Conservation (phyloP, 306 rosid genomes). For the Carpinus viminea region DNA sequence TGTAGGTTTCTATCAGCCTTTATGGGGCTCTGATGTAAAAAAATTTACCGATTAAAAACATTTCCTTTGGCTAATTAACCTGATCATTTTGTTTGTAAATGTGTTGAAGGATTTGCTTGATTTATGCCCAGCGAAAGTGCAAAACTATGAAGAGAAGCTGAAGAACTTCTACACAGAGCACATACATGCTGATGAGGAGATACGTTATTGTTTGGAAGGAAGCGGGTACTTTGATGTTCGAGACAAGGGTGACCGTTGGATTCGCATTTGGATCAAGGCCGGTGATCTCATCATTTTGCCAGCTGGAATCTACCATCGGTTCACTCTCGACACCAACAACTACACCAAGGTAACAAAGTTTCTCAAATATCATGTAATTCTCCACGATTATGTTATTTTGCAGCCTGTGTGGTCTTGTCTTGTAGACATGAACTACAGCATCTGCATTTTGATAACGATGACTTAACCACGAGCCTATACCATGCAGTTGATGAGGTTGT, state of each 20-base stretch:
- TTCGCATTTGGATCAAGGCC: constrained; percentile 77
- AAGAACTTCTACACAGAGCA: constrained; percentile 91
- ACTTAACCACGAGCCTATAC: no score
- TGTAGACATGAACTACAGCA: background rate
- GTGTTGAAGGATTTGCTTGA: constrained; percentile 73
- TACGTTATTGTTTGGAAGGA: constrained; percentile 84
- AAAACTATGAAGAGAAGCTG: constrained; percentile 75
- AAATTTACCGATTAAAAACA: background rate
- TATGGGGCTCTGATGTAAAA: no score
- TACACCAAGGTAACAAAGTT: constrained; percentile 63
- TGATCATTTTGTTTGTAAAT: background rate
- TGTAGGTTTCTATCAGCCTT: background rate
- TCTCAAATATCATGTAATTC: background rate
- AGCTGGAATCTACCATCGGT: constrained; percentile 93
- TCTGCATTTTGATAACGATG: background rate
- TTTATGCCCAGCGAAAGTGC: constrained; percentile 72
- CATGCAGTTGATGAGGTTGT: constrained; percentile 80
- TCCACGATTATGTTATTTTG: background rate
- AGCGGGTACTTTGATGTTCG: constrained; percentile 87
- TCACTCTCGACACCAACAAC: constrained; percentile 78
- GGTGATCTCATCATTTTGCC: constrained; percentile 95
- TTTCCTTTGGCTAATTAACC: background rate
- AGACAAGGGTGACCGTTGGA: constrained; percentile 79
- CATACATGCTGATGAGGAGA: constrained; percentile 93
- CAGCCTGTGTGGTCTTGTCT: background rate